Evolutionary conservation across 176 grass and related monocot species (phyloP), one percentile per base, ranked within the genome.

Genomic region (Lolium rigidum): DNA sequence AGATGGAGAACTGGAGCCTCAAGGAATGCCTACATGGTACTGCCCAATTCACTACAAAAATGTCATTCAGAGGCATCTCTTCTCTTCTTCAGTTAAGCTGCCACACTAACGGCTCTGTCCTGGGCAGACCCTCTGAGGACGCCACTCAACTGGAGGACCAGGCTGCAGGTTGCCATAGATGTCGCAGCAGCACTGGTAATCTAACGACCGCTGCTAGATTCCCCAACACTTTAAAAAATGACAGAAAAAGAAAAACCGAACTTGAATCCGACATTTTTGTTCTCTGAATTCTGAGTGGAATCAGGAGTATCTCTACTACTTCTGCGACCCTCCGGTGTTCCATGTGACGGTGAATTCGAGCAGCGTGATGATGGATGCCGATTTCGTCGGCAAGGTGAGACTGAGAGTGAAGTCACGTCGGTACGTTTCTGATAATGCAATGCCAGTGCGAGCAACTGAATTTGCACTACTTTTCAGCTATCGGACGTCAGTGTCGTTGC

Each of bases 271-370:
- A 38, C 65, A 18, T 37, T 83, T 70, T 64, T 54, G 9, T 37
- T 89, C 82, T 62, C 86, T 79, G 61, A 70, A 84, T 52, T 9
- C 86, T 79, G 72, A 5, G n/a, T 84, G 57, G 47, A 66, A 89
- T 56, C 88, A 99, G 97, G 97, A 99, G 73, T 94, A 99, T 61
- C 97, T 96, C 71, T 95, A 94, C 80, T 94, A 92, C 88, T 95
- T 90, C 64, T 99, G 94, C 78, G 92, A 96, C 10, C 97, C 92
- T 43, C 94, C 94, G 70, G 60, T 99, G 61, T 93, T 91, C 80
- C 85, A 88, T 80, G 89, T 93, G 63, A 87, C 97, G 3, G 72
- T 99, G 81, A 91, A 65, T 86, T 96, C 97, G 2, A 88, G 85
- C 67, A 94, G 84, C 69, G 89, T 94, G 38, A 83, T 94, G 80